phyloP scores from a whole-genome alignment of 1,284 basidiomycete species.

The Ceratobasidium theobromae region DNA sequence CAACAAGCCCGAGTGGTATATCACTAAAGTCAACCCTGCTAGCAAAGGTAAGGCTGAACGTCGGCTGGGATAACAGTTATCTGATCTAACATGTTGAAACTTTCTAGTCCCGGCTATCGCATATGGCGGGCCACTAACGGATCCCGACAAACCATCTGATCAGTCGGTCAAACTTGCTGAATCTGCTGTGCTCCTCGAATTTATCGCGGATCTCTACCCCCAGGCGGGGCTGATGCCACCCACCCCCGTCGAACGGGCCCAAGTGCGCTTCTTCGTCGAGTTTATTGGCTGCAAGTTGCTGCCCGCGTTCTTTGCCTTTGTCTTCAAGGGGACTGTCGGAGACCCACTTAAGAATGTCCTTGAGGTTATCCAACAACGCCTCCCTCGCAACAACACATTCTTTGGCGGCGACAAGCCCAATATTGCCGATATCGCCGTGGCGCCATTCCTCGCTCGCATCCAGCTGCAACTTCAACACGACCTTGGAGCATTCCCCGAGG shows the following conservation, averaged over 20 bases:
- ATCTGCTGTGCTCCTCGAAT: slow-evolving; percentile 34
- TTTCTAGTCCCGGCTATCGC: slow-evolving; percentile 39
- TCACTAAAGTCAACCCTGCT: slow-evolving; percentile 21
- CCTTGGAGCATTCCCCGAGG: slow-evolving; percentile 13
- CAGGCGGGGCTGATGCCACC: slow-evolving; percentile 16
- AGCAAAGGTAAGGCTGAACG: slow-evolving; percentile 17
- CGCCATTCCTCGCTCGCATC: slow-evolving; percentile 33
- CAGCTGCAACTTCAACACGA: slow-evolving; percentile 31
- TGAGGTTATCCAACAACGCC: slow-evolving; percentile 23
- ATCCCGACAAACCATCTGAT: slow-evolving; percentile 33
- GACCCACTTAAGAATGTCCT: slow-evolving; percentile 17
- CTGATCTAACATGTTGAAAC: slow-evolving; percentile 38
- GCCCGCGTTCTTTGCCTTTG: slow-evolving; percentile 29
- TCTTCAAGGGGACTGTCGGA: slow-evolving; percentile 26
- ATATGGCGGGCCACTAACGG: slow-evolving; percentile 35
- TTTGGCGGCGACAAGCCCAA: slow-evolving; percentile 31
- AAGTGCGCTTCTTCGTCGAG: slow-evolving; percentile 35
- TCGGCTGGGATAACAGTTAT: slow-evolving; percentile 19
- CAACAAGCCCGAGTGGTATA: slow-evolving; percentile 42
- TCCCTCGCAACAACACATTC: slow-evolving; percentile 22
- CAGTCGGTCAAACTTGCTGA: slow-evolving; percentile 35
- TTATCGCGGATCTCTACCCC: slow-evolving; percentile 33
- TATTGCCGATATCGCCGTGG: slow-evolving; percentile 33
- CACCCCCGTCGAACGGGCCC: slow-evolving; percentile 35
- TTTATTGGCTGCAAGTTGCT: slow-evolving; percentile 33